These are phyloP conservation scores for Ascochyta lentis DNA, from an alignment of 2,329 filamentous ascomycete species.

Conservation along the genomic window DNA sequence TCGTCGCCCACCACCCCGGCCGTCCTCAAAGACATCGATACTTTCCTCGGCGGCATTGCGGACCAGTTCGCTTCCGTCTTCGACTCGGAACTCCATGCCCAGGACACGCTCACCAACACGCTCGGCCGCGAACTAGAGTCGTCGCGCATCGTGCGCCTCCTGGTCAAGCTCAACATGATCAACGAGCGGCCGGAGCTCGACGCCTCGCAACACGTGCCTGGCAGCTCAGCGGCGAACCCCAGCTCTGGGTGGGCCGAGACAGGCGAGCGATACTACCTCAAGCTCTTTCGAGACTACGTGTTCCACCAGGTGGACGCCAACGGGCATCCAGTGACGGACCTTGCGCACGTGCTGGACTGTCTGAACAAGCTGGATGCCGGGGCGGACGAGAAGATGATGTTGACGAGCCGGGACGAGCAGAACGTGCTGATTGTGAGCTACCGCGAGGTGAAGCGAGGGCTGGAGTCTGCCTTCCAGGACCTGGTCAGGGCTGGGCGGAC, in stretches of 20 bases:
- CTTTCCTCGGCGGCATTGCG: conserved; percentile 79
- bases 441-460: conserved; percentile 77
- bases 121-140: conserved; percentile 88
- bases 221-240: conserved; percentile 36
- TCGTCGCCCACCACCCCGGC: conserved; percentile 38
- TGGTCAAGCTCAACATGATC: conserved; percentile 84
- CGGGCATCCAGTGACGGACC: conserved; percentile 81
- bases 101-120: conserved; percentile 76
- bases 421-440: conserved; percentile 88
- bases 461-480: conserved; percentile 68
- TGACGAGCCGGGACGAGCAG: conserved; percentile 90
- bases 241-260: conserved; percentile 80
- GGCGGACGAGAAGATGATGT: conserved; percentile 80
- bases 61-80: conserved; percentile 76
- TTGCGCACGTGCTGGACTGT: conserved; percentile 85
- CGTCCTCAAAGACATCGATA: conserved; percentile 74
- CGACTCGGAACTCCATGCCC: conserved; percentile 78
- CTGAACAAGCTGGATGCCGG: conserved; percentile 94
- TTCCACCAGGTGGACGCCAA: conserved; percentile 93
- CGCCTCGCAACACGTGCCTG: conserved; percentile 61
- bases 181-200: conserved; percentile 90
- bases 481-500: conserved; percentile 49
- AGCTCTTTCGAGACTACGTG: conserved; percentile 94
- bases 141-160: conserved; percentile 78
- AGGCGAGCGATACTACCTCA: conserved; percentile 89